A percentile compares a stretch with the other conserved stretches of the same genome.
phyloP scores from a whole-genome alignment of 257 asterid species.

The Nyctanthes arbortristis region DNA sequence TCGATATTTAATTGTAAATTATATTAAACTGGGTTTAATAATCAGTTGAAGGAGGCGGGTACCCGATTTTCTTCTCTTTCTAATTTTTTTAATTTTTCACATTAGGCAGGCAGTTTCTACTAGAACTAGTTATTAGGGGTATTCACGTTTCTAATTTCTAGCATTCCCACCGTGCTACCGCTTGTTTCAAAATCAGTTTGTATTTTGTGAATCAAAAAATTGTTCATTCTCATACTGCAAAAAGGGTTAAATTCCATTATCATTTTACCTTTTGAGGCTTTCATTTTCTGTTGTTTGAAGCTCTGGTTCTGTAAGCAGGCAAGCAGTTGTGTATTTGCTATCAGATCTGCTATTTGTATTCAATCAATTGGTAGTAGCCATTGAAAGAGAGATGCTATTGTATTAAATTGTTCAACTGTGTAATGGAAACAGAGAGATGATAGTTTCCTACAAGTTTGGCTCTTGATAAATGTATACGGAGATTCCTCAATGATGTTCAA shows the following conservation, averaged over 20 bases:
- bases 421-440: too few relatives aligned
- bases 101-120: constrained; percentile 28
- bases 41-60: constrained; percentile 24
- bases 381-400: too few relatives aligned
- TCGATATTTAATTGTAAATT: constrained; percentile 38
- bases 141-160: constrained; percentile 38
- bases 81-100: constrained; percentile 5
- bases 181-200: constrained; percentile 21
- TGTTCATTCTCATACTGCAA: neutral
- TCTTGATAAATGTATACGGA: too few relatives aligned
- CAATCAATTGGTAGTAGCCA: too few relatives aligned
- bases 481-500: too few relatives aligned
- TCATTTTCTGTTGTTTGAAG: too few relatives aligned
- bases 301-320: too few relatives aligned
- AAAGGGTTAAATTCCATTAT: neutral
- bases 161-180: constrained; percentile 15
- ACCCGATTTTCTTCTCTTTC: constrained; percentile 8
- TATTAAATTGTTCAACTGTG: too few relatives aligned
- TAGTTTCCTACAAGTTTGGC: too few relatives aligned
- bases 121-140: constrained; percentile 33
- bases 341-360: too few relatives aligned
- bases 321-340: too few relatives aligned
- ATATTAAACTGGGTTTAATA: constrained; percentile 23
- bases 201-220: constrained; percentile 5
- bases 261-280: neutral